A percentile compares a stretch with the other conserved stretches of the same genome.
Evolutionary conservation across 2,329 filamentous ascomycete species (phyloP).

Genomic region (Dothistroma septosporum): DNA sequence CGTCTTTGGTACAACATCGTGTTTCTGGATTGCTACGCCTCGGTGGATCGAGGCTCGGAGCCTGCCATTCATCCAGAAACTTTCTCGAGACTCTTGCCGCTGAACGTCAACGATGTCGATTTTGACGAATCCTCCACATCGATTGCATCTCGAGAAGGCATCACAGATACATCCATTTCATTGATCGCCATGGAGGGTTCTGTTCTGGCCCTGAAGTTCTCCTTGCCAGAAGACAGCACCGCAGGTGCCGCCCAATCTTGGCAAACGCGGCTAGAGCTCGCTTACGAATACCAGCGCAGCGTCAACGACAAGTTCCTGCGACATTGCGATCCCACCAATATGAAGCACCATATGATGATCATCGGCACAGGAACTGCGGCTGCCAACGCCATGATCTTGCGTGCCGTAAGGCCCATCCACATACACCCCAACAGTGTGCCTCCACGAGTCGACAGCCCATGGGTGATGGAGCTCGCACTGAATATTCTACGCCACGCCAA

Average conservation of each 20-base stretch:
- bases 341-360: conserved; percentile 23
- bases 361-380: conserved; percentile 20
- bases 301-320: conserved; percentile 26
- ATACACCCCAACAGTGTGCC: conserved; percentile 22
- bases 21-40: conserved; percentile 31
- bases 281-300: conserved; percentile 22
- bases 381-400: conserved; percentile 26
- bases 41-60: conserved; percentile 32
- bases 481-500: conserved; percentile 42
- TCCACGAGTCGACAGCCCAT: conserved; percentile 31
- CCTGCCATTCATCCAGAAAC: conserved; percentile 24
- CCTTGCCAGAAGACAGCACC: conserved; percentile 14
- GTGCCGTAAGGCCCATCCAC: conserved; percentile 31
- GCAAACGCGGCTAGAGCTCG: conserved; percentile 30
- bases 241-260: conserved; percentile 21
- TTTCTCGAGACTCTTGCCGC: conserved; percentile 26
- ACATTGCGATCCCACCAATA: conserved; percentile 24
- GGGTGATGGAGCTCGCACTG: conserved; percentile 38
- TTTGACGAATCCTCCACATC: conserved; percentile 25
- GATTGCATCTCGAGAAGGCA: conserved; percentile 19
- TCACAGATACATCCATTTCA: conserved; percentile 33
- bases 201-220: conserved; percentile 14
- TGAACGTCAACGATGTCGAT: conserved; percentile 33
- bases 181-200: conserved; percentile 20
- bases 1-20: conserved; percentile 33